Percentiles rank a stretch among this genome's conserved stretches.
phyloP scores from a whole-genome alignment of 306 rosid species.

The Lithocarpus polystachyus region DNA sequence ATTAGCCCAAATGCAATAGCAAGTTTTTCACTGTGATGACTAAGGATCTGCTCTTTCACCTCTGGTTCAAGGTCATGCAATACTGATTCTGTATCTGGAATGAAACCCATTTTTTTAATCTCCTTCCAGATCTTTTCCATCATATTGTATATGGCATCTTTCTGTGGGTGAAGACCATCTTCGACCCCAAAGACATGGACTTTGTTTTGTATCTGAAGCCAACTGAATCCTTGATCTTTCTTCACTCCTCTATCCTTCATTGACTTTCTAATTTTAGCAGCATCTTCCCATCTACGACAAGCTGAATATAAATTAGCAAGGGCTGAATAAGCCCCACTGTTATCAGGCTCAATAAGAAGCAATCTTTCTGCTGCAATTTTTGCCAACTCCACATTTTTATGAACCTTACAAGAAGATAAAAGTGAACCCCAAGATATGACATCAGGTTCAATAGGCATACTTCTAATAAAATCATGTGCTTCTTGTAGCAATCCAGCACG shows the following conservation, averaged over 20 bases:
- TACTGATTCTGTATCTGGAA: slow-evolving; percentile 51
- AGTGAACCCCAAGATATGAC: slow-evolving; percentile 82
- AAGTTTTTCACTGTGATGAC: slow-evolving; percentile 80
- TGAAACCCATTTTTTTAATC: slow-evolving; percentile 75
- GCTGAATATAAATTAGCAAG: slow-evolving; percentile 85
- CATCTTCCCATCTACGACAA: slow-evolving; percentile 76
- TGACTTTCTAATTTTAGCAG: slow-evolving; percentile 74
- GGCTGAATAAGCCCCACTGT: slow-evolving; percentile 78
- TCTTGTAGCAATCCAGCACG: slow-evolving; percentile 88
- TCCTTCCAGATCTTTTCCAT: slow-evolving; percentile 73
- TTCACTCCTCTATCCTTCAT: slow-evolving; percentile 85
- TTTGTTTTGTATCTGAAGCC: slow-evolving; percentile 67
- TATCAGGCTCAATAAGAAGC: slow-evolving; percentile 76
- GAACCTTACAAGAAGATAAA: slow-evolving; percentile 73
- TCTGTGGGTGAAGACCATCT: slow-evolving; percentile 67
- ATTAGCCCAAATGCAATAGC: slow-evolving; percentile 76
- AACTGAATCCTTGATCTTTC: slow-evolving; percentile 83
- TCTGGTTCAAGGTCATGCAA: slow-evolving; percentile 74
- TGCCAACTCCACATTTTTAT: slow-evolving; percentile 67
- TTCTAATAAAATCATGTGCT: slow-evolving; percentile 55
- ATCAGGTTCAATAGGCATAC: slow-evolving; percentile 80
- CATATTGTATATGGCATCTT: slow-evolving; percentile 61
- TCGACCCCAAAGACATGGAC: slow-evolving; percentile 82
- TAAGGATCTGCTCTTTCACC: slow-evolving; percentile 71
- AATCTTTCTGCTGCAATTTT: slow-evolving; percentile 72